Evolutionary conservation across 2,329 filamentous ascomycete genomes (phyloP), one percentile per base, ranked within the genome.

Genomic region (Metarhizium album): DNA sequence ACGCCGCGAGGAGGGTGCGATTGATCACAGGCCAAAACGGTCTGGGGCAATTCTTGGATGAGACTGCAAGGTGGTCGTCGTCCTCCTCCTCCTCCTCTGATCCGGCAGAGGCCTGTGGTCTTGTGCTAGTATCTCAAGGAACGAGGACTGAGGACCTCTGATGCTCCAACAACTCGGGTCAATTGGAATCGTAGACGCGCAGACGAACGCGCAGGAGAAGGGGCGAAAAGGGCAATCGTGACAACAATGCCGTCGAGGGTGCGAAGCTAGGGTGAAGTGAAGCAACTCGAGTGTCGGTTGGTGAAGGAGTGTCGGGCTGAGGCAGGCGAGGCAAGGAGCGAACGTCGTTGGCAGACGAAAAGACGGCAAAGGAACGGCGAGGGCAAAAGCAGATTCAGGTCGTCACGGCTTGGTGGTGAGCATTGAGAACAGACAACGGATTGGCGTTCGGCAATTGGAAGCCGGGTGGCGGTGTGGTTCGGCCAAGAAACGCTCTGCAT

Each of bases 251-350:
- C 37, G 37, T 20, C 4, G 20, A 40, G n/a, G n/a, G 18, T 6
- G 37, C 5, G 37, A 22, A 18, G n/a, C 18, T n/a, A n/a, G n/a
- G n/a, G n/a, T n/a, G n/a, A n/a, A n/a, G n/a, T n/a, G n/a, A n/a
- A n/a, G n/a, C n/a, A n/a, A n/a, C n/a, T n/a, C n/a, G n/a, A n/a
- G 37, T 29, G 27, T 29, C 11, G 27, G 7, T 3, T 5, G 27
- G 9, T 13, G 38, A 52, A 48, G 7, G 50, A 52, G 33, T 20
- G 50, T 48, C 46, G 29, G 22, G 13, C 6, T 5, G 22, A 24
- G 18, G 18, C 22, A 4, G 18, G 46, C 16, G 11, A 5, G 20
- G n/a, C 48, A 52, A 48, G 29, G 50, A 52, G 50, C 45, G 50
- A 13, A 42, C 37, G n/a, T 52, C n/a, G 50, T 52, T 40, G 23